Base-by-base conservation (phyloP, 495 filamentous ascomycete genomes). In the Hypoxylon subgilvum region DNA sequence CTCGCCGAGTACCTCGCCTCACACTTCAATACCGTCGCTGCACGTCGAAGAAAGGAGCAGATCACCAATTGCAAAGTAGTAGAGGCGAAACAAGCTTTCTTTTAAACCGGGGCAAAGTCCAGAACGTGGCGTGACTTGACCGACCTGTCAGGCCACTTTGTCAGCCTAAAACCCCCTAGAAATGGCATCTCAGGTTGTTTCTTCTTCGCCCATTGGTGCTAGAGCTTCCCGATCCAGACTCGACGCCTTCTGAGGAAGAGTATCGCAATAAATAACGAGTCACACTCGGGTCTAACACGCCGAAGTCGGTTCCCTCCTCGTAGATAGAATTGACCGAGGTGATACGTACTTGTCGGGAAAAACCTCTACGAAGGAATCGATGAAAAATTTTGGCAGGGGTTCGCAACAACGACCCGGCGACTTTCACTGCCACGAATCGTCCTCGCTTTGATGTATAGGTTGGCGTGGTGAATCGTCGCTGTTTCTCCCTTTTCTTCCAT, bases 151-250 rank as follows among this genome's bases (percentile, higher is more conserved):
- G 61, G 30, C 61, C 61, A 64, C 61, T 59, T 58, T 64, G 54
- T 38, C 61, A 64, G 61, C 61, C 61, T 64, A 64, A 64, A 64
- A 46, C 49, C 49, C 59, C 61, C 61, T 64, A 64, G 49, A 64
- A 59, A 54, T 51, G 61, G 61, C 38, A 59, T 58, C 44, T 54
- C 27, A 59, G 8, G 4, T 51, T 19, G 14, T 45, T 49, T 58
- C 49, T 43, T 58, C 44, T 27, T 50, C 44, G 54, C 53, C 49
- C 49, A 64, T 64, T 64, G 61, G 53, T 52, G 53, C 61, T 27
- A 54, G 53, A 57, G 48, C 61, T 64, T 64, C 61, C 61, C 48
- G 57, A 64, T 64, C 53, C 39, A 64, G 61, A 36, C 48, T 32
- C 48, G 31, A 54, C 19, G 43, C 39, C 39, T 46, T 63, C 44